Evolutionary conservation across 1,284 basidiomycete species (phyloP).

Genomic region (Taiwanofungus camphoratus): DNA sequence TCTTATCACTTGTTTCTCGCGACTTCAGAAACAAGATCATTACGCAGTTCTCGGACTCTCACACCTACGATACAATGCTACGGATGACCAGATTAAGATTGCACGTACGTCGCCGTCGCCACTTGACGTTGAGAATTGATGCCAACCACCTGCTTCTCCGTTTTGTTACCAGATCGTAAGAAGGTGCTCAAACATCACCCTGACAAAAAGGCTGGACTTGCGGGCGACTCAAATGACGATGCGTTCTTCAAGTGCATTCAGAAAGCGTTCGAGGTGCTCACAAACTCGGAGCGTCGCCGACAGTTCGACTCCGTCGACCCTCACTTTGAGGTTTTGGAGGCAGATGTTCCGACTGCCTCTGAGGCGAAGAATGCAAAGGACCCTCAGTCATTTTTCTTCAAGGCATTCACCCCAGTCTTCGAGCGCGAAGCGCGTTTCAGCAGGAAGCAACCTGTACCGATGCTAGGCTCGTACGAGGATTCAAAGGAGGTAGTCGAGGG

Average conservation of each 20-base stretch:
- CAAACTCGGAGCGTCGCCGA: constrained; percentile 80
- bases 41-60: constrained; percentile 95
- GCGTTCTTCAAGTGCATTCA: constrained; percentile 99
- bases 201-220: constrained; percentile 88
- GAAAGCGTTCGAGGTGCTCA: constrained; percentile 93
- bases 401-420: constrained; percentile 72
- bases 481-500: constrained; percentile 82
- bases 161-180: constrained; percentile 72
- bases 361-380: constrained; percentile 56
- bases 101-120: constrained; percentile 64
- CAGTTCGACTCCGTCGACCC: constrained; percentile 98
- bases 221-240: constrained; percentile 85
- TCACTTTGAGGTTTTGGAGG: constrained; percentile 65
- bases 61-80: constrained; percentile 84
- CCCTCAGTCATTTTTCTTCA: constrained; percentile 59
- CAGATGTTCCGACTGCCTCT: constrained; percentile 67
- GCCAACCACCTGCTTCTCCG: not conserved
- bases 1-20: not conserved
- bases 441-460: constrained; percentile 81
- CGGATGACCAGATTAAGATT: constrained; percentile 90
- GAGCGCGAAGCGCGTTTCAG: constrained; percentile 92
- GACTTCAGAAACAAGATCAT: constrained; percentile 88
- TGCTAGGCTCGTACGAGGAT: constrained; percentile 69
- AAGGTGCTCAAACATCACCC: constrained; percentile 99
- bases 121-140: no score